Evolutionary conservation across 2,329 filamentous ascomycete genomes (phyloP).

Genomic region (Epichloe glyceriae): DNA sequence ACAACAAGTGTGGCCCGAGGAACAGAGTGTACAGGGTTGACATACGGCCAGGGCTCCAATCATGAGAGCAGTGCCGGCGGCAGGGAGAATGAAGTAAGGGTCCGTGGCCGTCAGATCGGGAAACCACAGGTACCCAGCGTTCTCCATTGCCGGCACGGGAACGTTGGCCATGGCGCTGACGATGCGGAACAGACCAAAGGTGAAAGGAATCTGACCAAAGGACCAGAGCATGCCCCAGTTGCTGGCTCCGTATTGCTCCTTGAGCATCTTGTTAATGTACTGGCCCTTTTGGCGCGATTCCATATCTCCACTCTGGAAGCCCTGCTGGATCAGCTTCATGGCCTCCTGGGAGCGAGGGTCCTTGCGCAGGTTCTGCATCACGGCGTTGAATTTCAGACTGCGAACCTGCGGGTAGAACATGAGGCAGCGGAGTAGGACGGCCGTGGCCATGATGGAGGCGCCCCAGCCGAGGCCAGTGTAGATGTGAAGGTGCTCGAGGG

Average conservation of each 20-base stretch:
- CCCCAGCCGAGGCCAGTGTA: constrained; percentile 70
- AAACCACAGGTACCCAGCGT: constrained; percentile 66
- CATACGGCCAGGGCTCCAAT: constrained; percentile 41
- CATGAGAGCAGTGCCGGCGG: constrained; percentile 42
- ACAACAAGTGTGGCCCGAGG: neutral
- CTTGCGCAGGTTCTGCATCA: constrained; percentile 42
- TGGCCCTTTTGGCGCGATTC: constrained; percentile 23
- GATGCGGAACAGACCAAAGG: constrained; percentile 69
- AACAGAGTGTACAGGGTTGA: neutral
- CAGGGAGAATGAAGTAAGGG: constrained; percentile 64
- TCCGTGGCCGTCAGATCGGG: constrained; percentile 62
- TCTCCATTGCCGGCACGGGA: constrained; percentile 67
- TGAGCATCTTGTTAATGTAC: constrained; percentile 23
- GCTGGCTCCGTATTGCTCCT: constrained; percentile 22
- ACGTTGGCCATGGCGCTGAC: constrained; percentile 60
- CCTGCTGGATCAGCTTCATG: constrained; percentile 37
- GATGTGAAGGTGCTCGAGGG: constrained; percentile 74
- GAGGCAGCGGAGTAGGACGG: constrained; percentile 48
- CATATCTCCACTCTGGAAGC: constrained; percentile 29
- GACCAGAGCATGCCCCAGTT: constrained; percentile 24
- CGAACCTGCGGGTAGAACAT: constrained; percentile 49
- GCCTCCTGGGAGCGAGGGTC: constrained; percentile 39
- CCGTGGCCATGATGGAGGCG: constrained; percentile 54
- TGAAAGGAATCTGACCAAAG: constrained; percentile 47
- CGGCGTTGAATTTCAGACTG: constrained; percentile 31